Base-by-base conservation (phyloP, 306 rosid species). In the Potentilla sterilis region DNA sequence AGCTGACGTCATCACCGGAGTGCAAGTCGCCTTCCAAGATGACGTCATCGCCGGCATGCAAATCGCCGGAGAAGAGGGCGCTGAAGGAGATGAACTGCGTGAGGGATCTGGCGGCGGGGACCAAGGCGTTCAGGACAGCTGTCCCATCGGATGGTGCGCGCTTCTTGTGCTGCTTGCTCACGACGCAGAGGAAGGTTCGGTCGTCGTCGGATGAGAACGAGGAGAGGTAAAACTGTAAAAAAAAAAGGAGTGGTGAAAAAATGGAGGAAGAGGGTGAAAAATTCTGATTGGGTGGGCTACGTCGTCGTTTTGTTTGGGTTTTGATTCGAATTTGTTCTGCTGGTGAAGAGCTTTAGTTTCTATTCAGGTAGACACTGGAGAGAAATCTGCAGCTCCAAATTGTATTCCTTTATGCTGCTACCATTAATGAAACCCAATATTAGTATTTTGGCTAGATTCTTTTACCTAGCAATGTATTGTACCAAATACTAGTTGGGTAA, bases 91-190 rank as follows among this genome's bases (percentile, higher is more conserved):
- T 86, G 92, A 93, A 93, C 78, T 83, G 85, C 4, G 34, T 84
- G 15, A 77, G 89, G 44, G 87, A 87, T 64, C 62, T 89, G 82
- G 87, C 89, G 86, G 91, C 21, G 0, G 22, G 91, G 78, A 81
- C 44, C 15, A 85, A 77, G 71, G 74, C 73, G 38, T 74, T 87
- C 76, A 79, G 71, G 72, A 69, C 41, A 38, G 34, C 46, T 58
- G n/a, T 72, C 37, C 18, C 77, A 37, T 70, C 88, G 10, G 34
- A 57, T 64, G 71, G 81, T 41, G 12, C 84, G 12, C 92, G 97
- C 11, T 84, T 93, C 80, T 81, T 93, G 87, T 89, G 97, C 79
- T 85, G 98, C 9, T 78, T 91, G 80, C 62, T 85, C 79, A 57
- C 78, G 14, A 63, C 78, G 14, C 86, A 80, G 46, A 81, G 84